Base-by-base conservation (phyloP, 208 protist species). In the Leishmania turanica region DNA sequence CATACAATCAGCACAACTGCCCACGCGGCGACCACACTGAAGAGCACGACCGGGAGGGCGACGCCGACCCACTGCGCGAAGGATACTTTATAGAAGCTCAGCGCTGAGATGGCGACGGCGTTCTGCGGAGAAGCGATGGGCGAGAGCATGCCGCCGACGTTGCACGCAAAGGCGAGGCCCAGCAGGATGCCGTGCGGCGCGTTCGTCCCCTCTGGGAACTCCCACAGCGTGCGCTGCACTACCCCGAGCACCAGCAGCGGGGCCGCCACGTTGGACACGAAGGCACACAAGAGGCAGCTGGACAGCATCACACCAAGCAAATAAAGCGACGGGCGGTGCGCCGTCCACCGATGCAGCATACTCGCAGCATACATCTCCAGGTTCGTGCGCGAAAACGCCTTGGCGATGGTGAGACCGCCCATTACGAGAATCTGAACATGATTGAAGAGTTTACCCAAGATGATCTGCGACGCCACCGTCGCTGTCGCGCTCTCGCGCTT, bases 91-190 rank as follows among this genome's bases (percentile, higher is more conserved):
- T 94, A 89, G 79, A 94, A 92, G 77, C 87, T 87, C 19, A 98
- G 89, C 34, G 90, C 88, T 11, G 87, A 88, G 65, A 98, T 90
- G n/a, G 96, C 94, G 13, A 98, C 91, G 24, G 96, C 97, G 88
- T 98, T 99, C 89, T 99, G 97, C 70, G 97, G 97, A 13, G 96
- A 98, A 11, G 97, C 96, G 73, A 99, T 98, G 37, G 97, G 97
- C 1, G 95, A 98, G 37, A 98, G 90, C 97, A 99, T 99, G 34
- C 97, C 97, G n/a, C 96, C 97, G 53, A 99, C 84, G 84, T 99
- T 98, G 86, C 97, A 98, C 24, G 96, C 89, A 80, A 98, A 97
- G 65, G 97, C 97, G 21, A 99, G 85, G n/a, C 93, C 95, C 60
- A 99, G 91, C 27, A 98, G 88, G 65, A 98, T 92, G 37, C 91